These are phyloP conservation scores for Nidularia sp. DNA, from an alignment of 768 basidiomycete species.

Conservation along the genomic window DNA sequence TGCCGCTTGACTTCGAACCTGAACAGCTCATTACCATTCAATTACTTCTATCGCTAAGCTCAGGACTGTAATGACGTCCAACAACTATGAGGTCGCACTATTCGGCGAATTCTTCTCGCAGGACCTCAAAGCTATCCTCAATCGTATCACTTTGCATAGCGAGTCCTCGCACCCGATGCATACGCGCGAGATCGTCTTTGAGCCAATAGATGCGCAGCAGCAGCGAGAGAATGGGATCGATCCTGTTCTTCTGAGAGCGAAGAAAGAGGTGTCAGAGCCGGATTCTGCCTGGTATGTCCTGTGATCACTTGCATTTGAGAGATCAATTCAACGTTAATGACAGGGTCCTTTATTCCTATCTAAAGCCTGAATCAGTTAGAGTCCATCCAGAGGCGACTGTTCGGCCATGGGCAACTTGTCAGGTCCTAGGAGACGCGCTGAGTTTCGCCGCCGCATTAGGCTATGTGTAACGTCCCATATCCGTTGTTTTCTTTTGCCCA, in stretches of 20 bases:
- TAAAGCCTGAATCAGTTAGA: constrained; percentile 81
- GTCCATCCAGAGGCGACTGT: constrained; percentile 86
- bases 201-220: constrained; percentile 64
- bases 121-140: constrained; percentile 73
- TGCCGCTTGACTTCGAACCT: constrained; percentile 1
- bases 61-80: constrained; percentile 58
- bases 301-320: not conserved
- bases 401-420: constrained; percentile 77
- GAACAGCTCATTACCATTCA: constrained; percentile 2
- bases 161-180: constrained; percentile 75
- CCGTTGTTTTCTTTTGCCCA: not conserved
- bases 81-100: constrained; percentile 77
- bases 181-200: constrained; percentile 76
- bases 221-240: constrained; percentile 62
- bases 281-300: constrained; percentile 59
- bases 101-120: constrained; percentile 79
- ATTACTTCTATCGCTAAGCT: constrained; percentile 2
- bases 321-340: not conserved
- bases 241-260: constrained; percentile 66
- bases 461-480: constrained; percentile 45
- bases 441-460: constrained; percentile 80
- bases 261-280: constrained; percentile 65
- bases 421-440: constrained; percentile 75
- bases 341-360: constrained; percentile 76
- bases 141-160: constrained; percentile 77